These are phyloP conservation scores for Trichosporon sp. DNA, from an alignment of 1,284 basidiomycete genomes.

Conservation along the genomic window DNA sequence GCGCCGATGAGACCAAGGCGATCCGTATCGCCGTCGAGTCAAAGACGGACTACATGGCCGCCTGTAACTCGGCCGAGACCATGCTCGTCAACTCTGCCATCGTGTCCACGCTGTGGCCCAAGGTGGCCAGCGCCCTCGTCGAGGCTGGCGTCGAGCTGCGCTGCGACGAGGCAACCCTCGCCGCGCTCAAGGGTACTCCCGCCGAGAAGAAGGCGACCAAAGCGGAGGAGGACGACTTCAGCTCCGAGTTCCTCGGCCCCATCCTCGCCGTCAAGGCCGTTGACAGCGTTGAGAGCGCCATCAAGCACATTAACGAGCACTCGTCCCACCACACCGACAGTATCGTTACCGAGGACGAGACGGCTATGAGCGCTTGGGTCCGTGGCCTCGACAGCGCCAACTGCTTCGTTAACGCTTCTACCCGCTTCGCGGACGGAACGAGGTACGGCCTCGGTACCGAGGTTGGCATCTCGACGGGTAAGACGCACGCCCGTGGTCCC, in stretches of 20 bases:
- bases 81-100: constrained; percentile 74
- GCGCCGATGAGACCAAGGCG: constrained; percentile 71
- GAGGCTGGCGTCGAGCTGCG: constrained; percentile 66
- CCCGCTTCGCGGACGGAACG: constrained; percentile 95
- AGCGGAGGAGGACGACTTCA: constrained; percentile 62
- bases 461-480: constrained; percentile 93
- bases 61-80: constrained; percentile 91
- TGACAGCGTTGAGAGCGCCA: constrained; percentile 65
- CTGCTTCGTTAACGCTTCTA: constrained; percentile 89
- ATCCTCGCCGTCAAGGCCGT: constrained; percentile 74
- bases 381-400: constrained; percentile 86
- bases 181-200: constrained; percentile 49
- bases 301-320: constrained; percentile 84
- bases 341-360: constrained; percentile 78
- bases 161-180: constrained; percentile 65
- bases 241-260: constrained; percentile 80
- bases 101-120: constrained; percentile 68
- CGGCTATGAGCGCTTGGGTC: constrained; percentile 67
- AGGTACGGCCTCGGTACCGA: constrained; percentile 96
- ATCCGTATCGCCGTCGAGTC: constrained; percentile 78
- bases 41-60: constrained; percentile 94
- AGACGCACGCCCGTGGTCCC: constrained; percentile 93
- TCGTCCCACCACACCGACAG: constrained; percentile 93
- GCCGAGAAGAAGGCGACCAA: constrained; percentile 52
- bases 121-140: constrained; percentile 68